phyloP scores from a whole-genome alignment of 352 stramenopile genomes.

The Globisporangium recalcitrans region DNA sequence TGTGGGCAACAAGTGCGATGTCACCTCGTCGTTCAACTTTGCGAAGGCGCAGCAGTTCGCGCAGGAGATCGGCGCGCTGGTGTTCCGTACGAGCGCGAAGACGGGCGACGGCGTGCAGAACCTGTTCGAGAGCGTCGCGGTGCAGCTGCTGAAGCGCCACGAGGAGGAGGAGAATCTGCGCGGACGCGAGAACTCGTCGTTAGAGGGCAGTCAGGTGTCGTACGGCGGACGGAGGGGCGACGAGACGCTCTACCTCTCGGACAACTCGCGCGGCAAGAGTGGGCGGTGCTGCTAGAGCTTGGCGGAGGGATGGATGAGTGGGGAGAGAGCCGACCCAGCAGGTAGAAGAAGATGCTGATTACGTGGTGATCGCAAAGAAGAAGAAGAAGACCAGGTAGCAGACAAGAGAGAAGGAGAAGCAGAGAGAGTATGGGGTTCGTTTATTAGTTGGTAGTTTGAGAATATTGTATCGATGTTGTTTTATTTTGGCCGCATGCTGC shows the following conservation, averaged over 20 bases:
- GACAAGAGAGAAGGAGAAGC: background rate
- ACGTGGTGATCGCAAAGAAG: background rate
- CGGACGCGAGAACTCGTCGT: conserved; percentile 36
- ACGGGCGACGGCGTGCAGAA: conserved; percentile 69
- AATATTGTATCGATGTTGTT: conserved; percentile 14
- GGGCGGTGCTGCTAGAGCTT: conserved; percentile 13
- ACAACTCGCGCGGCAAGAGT: conserved; percentile 11
- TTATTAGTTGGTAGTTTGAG: conserved; percentile 10
- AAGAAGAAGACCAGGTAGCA: background rate
- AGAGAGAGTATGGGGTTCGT: conserved; percentile 3
- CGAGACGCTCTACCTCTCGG: conserved; percentile 13
- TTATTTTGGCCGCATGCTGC: conserved; percentile 1
- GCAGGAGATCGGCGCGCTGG: conserved; percentile 73
- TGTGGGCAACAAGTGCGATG: conserved; percentile 83
- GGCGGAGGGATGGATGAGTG: background rate
- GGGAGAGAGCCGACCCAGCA: background rate
- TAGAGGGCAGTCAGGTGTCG: conserved; percentile 21
- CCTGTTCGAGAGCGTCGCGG: conserved; percentile 70
- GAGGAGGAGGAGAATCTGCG: conserved; percentile 53
- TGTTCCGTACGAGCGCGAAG: conserved; percentile 81
- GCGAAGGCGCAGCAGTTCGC: conserved; percentile 64
- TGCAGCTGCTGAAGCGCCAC: conserved; percentile 72
- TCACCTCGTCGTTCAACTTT: conserved; percentile 61
- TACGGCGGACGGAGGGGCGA: conserved; percentile 25
- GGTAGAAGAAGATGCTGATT: background rate